Evolutionary conservation across 2,329 filamentous ascomycete genomes (phyloP).

Genomic region (Graphiopsis chlorocephala): DNA sequence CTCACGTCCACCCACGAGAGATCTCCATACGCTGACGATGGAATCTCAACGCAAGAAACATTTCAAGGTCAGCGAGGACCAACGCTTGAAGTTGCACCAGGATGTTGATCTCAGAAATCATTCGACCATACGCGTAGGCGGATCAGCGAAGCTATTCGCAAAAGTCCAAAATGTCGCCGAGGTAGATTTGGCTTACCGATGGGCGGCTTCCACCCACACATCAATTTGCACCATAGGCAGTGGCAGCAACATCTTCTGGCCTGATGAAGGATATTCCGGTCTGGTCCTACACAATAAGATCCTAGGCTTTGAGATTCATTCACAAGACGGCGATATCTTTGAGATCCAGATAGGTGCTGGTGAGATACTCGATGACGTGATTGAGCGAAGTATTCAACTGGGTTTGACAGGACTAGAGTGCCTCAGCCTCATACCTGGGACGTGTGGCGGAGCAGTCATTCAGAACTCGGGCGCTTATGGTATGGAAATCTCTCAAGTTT

Average conservation of each 20-base stretch:
- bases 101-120: not conserved
- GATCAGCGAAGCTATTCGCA: not conserved
- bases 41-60: too few species aligned
- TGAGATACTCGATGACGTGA: not conserved
- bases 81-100: not conserved
- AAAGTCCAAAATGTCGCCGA: not conserved
- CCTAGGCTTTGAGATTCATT: not conserved
- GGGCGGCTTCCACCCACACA: not conserved
- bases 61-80: not conserved
- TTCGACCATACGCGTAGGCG: slow-evolving; percentile 4
- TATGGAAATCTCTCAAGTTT: not conserved
- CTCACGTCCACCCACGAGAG: not conserved
- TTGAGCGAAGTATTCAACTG: not conserved
- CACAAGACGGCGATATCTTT: not conserved
- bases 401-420: not conserved
- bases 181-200: not conserved
- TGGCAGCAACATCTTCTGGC: slow-evolving; percentile 1
- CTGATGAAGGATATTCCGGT: not conserved
- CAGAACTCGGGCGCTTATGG: slow-evolving; percentile 8
- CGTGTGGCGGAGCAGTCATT: slow-evolving; percentile 4
- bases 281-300: not conserved
- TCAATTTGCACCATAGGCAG: not conserved
- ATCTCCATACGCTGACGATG: not conserved
- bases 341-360: not conserved
- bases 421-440: slow-evolving; percentile 1